These are phyloP conservation scores for Davidsoniella eucalypti DNA, from an alignment of 2,329 filamentous ascomycete species.

Conservation along the genomic window DNA sequence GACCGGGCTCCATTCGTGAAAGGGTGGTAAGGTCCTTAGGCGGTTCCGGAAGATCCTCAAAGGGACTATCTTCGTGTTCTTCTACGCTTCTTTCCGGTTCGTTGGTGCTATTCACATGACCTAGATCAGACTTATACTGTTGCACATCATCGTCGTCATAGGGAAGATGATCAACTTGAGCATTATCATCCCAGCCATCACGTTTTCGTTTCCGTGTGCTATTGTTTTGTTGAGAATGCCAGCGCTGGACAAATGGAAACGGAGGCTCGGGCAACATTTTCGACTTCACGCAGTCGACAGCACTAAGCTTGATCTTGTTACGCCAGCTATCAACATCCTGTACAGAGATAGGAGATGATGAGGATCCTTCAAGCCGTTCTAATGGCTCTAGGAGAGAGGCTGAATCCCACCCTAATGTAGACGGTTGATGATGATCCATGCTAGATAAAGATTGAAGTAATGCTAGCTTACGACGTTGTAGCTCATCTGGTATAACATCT, in stretches of 20 bases:
- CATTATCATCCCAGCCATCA: slow-evolving; percentile 23
- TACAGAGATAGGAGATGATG: not conserved
- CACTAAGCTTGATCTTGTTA: slow-evolving; percentile 54
- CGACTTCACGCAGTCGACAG: slow-evolving; percentile 70
- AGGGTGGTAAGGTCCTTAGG: slow-evolving; percentile 40
- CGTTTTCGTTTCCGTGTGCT: slow-evolving; percentile 29
- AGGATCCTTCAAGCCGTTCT: too few relatives aligned
- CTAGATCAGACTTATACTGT: not conserved
- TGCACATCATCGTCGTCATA: slow-evolving; percentile 12
- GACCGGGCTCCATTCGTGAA: slow-evolving; percentile 29
- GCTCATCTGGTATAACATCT: too few relatives aligned
- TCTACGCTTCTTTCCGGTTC: too few relatives aligned
- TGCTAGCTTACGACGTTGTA: slow-evolving; percentile 1
- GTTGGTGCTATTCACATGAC: too few relatives aligned
- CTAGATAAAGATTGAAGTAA: slow-evolving; percentile 27
- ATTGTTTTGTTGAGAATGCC: slow-evolving; percentile 56
- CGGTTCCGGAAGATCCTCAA: slow-evolving; percentile 44
- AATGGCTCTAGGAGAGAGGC: too few relatives aligned
- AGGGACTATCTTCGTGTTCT: not conserved
- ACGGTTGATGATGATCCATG: slow-evolving; percentile 11
- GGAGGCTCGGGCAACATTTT: slow-evolving; percentile 55
- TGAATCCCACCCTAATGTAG: too few relatives aligned
- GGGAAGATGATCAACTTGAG: slow-evolving; percentile 21
- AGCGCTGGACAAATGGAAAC: slow-evolving; percentile 79
- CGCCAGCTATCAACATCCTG: slow-evolving; percentile 46